These are phyloP conservation scores for Rhynchospora breviuscula DNA, from an alignment of 176 grass and related monocot genomes.

Conservation along the genomic window DNA sequence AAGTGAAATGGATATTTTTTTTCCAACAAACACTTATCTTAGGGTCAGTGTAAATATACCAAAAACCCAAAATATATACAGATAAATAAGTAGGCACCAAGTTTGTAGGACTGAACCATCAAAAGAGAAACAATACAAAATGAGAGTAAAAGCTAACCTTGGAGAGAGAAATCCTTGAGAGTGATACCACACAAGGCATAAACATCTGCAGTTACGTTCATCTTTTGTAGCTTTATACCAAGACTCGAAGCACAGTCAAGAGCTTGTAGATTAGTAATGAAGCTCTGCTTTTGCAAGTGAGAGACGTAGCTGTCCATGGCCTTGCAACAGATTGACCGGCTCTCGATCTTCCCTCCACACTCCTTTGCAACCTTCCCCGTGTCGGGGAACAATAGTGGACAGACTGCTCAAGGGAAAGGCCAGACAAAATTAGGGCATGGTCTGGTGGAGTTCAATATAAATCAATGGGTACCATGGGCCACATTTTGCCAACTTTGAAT, in stretches of 20 bases:
- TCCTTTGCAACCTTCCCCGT: conserved; percentile 71
- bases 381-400: conserved; percentile 81
- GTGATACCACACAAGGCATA: conserved; percentile 82
- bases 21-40: neutral
- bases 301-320: conserved; percentile 72
- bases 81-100: neutral
- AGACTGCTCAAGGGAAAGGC: conserved; percentile 41
- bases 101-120: neutral
- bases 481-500: neutral
- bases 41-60: neutral
- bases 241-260: conserved; percentile 81
- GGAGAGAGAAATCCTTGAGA: conserved; percentile 97
- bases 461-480: neutral
- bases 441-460: neutral
- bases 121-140: conserved; percentile 6
- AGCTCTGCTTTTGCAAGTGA: conserved; percentile 97
- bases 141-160: conserved; percentile 49
- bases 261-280: conserved; percentile 98
- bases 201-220: conserved; percentile 75
- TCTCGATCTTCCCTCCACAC: conserved; percentile 51
- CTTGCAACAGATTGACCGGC: conserved; percentile 65
- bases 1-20: neutral
- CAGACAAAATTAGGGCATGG: conserved; percentile 1
- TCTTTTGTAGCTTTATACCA: conserved; percentile 69
- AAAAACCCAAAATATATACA: neutral